These are phyloP conservation scores for Echinochloa phyllopogon DNA, from an alignment of 176 grass and related monocot species.

Conservation along the genomic window DNA sequence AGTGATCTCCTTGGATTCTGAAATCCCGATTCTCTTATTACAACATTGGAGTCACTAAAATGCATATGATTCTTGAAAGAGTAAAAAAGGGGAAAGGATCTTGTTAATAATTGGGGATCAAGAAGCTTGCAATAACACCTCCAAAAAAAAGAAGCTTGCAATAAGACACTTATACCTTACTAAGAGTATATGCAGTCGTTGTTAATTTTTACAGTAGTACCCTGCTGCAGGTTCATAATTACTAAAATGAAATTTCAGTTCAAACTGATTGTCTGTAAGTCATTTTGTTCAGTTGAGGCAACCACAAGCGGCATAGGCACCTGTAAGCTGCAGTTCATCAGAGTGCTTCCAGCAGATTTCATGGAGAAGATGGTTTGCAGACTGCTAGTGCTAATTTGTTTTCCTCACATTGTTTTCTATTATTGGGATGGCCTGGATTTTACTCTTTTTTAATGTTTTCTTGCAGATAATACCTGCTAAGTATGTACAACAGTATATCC, in stretches of 20 bases:
- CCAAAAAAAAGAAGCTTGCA: neutral
- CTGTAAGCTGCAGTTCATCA: neutral
- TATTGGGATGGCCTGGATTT: neutral
- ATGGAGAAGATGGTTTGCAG: neutral
- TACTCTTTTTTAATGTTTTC: neutral
- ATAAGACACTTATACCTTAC: neutral
- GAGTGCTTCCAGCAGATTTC: neutral
- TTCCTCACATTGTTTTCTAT: neutral
- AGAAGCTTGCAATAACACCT: neutral
- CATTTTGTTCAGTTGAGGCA: neutral
- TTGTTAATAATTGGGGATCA: neutral
- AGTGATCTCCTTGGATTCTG: neutral
- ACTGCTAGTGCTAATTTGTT: neutral
- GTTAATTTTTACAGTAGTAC: neutral
- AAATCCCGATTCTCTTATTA: neutral
- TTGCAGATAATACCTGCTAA: constrained; percentile 2
- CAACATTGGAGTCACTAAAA: neutral
- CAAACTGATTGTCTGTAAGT: neutral
- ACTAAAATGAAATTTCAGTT: neutral
- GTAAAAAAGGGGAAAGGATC: neutral
- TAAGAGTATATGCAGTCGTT: neutral
- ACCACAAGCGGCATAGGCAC: neutral
- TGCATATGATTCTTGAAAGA: neutral
- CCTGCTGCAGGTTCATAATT: neutral
- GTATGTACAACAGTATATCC: neutral